Conservation (phyloP, 2,329 filamentous ascomycete species). For the Eurotiales sp. region DNA sequence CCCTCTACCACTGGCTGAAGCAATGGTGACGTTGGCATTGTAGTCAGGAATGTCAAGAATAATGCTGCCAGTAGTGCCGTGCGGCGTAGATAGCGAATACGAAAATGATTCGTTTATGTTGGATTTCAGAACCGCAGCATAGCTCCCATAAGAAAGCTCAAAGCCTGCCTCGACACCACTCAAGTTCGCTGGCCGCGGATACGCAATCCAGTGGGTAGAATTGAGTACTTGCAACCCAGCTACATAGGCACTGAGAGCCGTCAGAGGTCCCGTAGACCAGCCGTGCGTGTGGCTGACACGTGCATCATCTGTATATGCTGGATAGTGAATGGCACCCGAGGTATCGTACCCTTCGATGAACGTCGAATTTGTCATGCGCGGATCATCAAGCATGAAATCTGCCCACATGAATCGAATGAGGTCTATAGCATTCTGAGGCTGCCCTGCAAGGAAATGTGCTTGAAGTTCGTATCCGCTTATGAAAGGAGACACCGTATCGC, state of each 20-base stretch:
- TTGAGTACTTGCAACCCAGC: slow-evolving; percentile 41
- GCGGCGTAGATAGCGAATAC: neutral
- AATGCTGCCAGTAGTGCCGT: neutral
- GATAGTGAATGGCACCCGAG: slow-evolving; percentile 47
- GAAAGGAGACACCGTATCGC: slow-evolving; percentile 41
- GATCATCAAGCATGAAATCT: slow-evolving; percentile 54
- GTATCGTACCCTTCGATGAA: slow-evolving; percentile 51
- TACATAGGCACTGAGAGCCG: slow-evolving; percentile 39
- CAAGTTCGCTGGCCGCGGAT: slow-evolving; percentile 34
- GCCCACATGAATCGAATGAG: slow-evolving; percentile 48
- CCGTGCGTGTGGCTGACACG: slow-evolving; percentile 49
- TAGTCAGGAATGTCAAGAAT: neutral
- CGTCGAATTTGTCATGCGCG: slow-evolving; percentile 51
- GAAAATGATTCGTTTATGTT: neutral
- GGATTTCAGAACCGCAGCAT: neutral
- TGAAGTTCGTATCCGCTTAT: slow-evolving; percentile 42
- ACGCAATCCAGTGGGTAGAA: slow-evolving; percentile 33
- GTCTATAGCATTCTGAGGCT: slow-evolving; percentile 39
- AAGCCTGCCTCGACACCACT: slow-evolving; percentile 11
- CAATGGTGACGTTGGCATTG: neutral
- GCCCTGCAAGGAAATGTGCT: slow-evolving; percentile 39
- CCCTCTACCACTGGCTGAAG: neutral
- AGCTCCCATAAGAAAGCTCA: neutral
- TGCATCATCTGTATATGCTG: slow-evolving; percentile 48
- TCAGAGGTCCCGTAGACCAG: slow-evolving; percentile 50